Evolutionary conservation across 352 stramenopile genomes (phyloP).

Genomic region (Hyphochytrium catenoides): DNA sequence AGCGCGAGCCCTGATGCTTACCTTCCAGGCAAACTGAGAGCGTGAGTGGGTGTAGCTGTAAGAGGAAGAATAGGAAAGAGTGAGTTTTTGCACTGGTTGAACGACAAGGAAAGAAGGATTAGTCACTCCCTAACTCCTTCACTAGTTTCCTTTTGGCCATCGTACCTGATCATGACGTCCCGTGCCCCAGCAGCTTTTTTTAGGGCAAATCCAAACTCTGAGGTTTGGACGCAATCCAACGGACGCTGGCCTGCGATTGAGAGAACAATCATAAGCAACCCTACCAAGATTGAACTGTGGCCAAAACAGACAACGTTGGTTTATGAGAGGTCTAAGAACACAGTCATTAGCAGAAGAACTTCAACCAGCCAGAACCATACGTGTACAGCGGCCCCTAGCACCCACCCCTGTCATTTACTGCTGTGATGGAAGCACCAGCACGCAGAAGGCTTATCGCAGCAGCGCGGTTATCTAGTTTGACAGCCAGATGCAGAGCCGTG

Average conservation of each 20-base stretch:
- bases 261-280: too few species aligned
- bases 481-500: constrained; percentile 39
- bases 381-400: too few species aligned
- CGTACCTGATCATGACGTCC: constrained; percentile 63
- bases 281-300: too few species aligned
- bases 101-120: too few species aligned
- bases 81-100: too few species aligned
- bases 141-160: too few species aligned
- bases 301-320: too few species aligned
- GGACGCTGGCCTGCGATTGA: constrained; percentile 32
- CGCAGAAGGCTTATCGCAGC: constrained; percentile 35
- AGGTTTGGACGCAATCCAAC: constrained; percentile 45
- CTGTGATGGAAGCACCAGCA: constrained; percentile 36
- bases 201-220: constrained; percentile 41
- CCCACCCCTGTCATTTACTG: constrained; percentile 29
- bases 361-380: too few species aligned
- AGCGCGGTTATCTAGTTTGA: constrained; percentile 29
- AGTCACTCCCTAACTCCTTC: too few species aligned
- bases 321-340: too few species aligned
- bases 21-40: constrained; percentile 42
- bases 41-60: constrained; percentile 64
- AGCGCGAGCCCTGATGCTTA: constrained; percentile 33
- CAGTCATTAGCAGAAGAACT: too few species aligned
- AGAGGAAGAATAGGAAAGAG: too few species aligned
- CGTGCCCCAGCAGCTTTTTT: constrained; percentile 40